phyloP scores from a whole-genome alignment of 352 stramenopile species.

The Phytophthora lateralis region DNA sequence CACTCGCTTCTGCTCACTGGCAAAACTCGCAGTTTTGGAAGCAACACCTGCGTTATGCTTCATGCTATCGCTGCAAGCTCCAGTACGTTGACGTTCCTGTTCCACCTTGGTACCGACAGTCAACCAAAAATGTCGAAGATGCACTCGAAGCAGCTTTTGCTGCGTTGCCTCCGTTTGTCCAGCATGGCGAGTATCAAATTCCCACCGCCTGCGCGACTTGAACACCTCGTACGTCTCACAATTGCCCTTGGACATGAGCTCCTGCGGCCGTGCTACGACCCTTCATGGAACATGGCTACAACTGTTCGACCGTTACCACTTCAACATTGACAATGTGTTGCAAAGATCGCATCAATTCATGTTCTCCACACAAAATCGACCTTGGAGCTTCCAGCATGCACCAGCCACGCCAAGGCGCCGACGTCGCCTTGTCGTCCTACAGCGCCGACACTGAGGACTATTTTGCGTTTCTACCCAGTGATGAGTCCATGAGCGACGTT shows the following conservation, averaged over 20 bases:
- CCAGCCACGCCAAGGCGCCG: constrained; percentile 8
- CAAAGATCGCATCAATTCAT: constrained; percentile 9
- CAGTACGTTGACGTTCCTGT: constrained; percentile 2
- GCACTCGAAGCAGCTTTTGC: constrained; percentile 34
- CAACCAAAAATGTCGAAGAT: constrained; percentile 35
- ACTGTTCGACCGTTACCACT: neutral
- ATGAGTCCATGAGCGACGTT: constrained; percentile 51
- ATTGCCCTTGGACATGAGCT: constrained; percentile 15
- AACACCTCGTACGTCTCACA: constrained; percentile 32
- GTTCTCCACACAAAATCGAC: constrained; percentile 4
- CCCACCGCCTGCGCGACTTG: constrained; percentile 16
- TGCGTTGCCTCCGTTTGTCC: constrained; percentile 4
- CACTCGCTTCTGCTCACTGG: constrained; percentile 24
- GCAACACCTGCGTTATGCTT: neutral
- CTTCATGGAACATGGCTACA: constrained; percentile 36
- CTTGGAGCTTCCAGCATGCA: constrained; percentile 13
- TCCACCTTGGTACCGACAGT: constrained; percentile 16
- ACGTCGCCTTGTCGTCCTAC: constrained; percentile 36
- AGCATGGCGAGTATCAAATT: constrained; percentile 27
- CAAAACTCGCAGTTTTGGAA: neutral
- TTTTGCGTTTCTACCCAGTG: constrained; percentile 62
- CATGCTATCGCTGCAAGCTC: neutral
- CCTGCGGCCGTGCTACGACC: constrained; percentile 13
- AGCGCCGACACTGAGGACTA: constrained; percentile 56
- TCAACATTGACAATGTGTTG: neutral